A percentile compares a stretch with the other conserved stretches of the same genome.
phyloP scores from a whole-genome alignment of 371 early-diverging fungal species.

The Mycotypha africana region DNA sequence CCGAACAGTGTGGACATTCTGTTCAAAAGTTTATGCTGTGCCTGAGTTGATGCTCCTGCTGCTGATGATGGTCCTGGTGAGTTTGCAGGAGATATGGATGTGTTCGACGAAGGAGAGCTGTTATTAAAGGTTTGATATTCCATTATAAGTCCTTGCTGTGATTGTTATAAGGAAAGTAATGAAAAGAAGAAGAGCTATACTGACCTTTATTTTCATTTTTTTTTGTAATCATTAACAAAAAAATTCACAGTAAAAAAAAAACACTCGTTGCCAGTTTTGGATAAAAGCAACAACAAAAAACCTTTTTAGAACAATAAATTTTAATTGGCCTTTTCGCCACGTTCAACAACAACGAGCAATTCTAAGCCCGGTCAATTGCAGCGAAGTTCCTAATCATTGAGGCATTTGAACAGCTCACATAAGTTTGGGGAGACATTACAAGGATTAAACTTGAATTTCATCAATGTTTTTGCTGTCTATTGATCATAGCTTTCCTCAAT shows the following conservation, averaged over 20 bases:
- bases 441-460: no score
- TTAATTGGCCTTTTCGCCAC: no score
- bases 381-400: no score
- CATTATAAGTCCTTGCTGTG: neutral
- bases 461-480: no score
- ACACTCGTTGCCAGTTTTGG: slow-evolving; percentile 8
- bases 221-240: neutral
- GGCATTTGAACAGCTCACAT: no score
- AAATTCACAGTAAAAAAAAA: neutral
- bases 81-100: neutral
- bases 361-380: no score
- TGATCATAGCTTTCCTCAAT: no score
- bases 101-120: neutral
- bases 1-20: slow-evolving; percentile 22
- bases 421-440: no score
- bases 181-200: neutral
- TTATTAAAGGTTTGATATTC: neutral
- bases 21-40: slow-evolving; percentile 10
- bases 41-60: no score
- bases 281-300: slow-evolving; percentile 6
- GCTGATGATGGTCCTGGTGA: slow-evolving; percentile 1
- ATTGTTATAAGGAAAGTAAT: slow-evolving; percentile 1
- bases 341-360: no score
- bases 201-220: neutral
- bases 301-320: slow-evolving; percentile 3